phyloP scores from a whole-genome alignment of 495 filamentous ascomycete genomes.

The Coniosporium apollinis region DNA sequence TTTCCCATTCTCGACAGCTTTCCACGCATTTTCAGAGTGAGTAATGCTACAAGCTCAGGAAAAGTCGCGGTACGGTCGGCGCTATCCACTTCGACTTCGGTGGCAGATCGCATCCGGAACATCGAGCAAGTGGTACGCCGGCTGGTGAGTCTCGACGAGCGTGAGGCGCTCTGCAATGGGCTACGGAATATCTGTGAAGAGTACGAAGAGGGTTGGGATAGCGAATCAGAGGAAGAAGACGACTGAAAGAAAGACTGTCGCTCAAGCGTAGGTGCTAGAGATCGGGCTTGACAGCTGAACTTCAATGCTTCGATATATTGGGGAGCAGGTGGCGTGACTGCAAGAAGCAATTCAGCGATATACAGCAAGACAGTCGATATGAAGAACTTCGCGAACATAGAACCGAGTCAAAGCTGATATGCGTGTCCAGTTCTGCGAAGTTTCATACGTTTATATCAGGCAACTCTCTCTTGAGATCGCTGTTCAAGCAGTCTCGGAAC shows the following conservation, averaged over 20 bases:
- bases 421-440: too few relatives aligned
- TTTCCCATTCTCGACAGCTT: slow-evolving; percentile 77
- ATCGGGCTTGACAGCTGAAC: neutral
- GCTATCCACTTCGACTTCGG: slow-evolving; percentile 57
- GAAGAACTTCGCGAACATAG: neutral
- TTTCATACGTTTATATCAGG: too few relatives aligned
- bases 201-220: slow-evolving; percentile 76
- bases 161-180: slow-evolving; percentile 67
- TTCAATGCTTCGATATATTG: neutral
- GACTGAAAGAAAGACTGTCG: slow-evolving; percentile 34
- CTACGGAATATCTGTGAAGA: slow-evolving; percentile 70
- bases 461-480: too few relatives aligned
- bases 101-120: slow-evolving; percentile 47
- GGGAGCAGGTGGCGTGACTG: neutral
- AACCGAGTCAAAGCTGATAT: too few relatives aligned
- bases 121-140: slow-evolving; percentile 43
- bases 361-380: neutral
- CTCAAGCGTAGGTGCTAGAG: neutral
- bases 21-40: slow-evolving; percentile 41
- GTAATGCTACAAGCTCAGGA: slow-evolving; percentile 1
- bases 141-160: slow-evolving; percentile 53
- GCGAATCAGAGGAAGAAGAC: slow-evolving; percentile 53
- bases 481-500: too few relatives aligned
- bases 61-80: slow-evolving; percentile 42
- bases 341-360: neutral